A percentile compares a stretch with the other conserved stretches of the same genome.
Evolutionary conservation across 257 asterid genomes (phyloP).

Genomic region (Agastache rugosa): DNA sequence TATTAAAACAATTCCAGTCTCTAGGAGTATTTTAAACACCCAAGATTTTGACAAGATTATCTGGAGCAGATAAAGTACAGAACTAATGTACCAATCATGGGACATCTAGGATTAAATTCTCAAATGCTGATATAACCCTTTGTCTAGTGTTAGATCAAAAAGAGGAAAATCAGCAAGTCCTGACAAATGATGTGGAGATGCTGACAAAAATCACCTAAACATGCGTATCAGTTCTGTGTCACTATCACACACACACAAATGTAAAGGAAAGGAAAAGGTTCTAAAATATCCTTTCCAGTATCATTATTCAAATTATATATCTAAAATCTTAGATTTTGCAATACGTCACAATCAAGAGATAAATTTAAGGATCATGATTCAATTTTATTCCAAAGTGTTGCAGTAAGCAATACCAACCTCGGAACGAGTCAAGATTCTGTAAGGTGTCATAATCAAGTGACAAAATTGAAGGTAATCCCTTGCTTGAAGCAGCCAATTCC

Average conservation of each 20-base stretch:
- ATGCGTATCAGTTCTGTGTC: background rate
- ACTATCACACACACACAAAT: slow-evolving; percentile 7
- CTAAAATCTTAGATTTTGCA: slow-evolving; percentile 56
- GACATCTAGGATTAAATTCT: background rate
- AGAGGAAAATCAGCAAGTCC: background rate
- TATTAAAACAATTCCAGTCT: background rate
- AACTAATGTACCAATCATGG: background rate
- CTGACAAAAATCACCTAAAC: slow-evolving; percentile 9
- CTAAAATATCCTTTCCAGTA: slow-evolving; percentile 6
- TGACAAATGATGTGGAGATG: slow-evolving; percentile 17
- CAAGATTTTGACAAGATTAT: slow-evolving; percentile 9
- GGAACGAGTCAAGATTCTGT: slow-evolving; percentile 82
- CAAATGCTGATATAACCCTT: background rate
- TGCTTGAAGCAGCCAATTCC: slow-evolving; percentile 95
- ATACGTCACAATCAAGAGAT: slow-evolving; percentile 72
- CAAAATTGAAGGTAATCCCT: slow-evolving; percentile 79
- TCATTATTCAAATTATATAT: slow-evolving; percentile 23
- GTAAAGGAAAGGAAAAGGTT: background rate
- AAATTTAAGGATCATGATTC: slow-evolving; percentile 36
- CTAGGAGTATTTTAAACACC: background rate
- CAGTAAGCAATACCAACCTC: slow-evolving; percentile 69
- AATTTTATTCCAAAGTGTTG: background rate
- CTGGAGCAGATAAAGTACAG: background rate
- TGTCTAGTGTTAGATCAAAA: background rate
- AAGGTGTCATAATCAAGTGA: slow-evolving; percentile 89